Conservation (phyloP, 768 basidiomycete genomes). For the Kwoniella heveanensis region DNA sequence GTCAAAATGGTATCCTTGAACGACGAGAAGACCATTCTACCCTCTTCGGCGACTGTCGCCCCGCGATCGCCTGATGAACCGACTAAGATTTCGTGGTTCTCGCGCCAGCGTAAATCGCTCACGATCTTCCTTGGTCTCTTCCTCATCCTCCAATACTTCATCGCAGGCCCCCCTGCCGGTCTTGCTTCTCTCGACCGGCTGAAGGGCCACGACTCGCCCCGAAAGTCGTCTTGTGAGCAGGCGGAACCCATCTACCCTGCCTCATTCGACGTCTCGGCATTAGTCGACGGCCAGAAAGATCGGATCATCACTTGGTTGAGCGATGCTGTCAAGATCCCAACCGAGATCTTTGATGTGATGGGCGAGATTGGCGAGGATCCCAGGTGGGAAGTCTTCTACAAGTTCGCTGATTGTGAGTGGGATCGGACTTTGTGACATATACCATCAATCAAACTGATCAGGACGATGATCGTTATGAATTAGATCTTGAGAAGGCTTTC, state of each 20-base stretch:
- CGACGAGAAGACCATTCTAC: conserved; percentile 21
- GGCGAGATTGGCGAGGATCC: conserved; percentile 45
- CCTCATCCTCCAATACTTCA: conserved; percentile 9
- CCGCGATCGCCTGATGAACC: background rate
- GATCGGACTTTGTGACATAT: background rate
- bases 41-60: conserved; percentile 9
- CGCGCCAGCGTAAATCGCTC: conserved; percentile 15
- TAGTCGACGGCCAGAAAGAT: conserved; percentile 31
- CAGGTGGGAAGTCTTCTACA: conserved; percentile 46
- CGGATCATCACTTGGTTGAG: conserved; percentile 39
- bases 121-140: conserved; percentile 13
- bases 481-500: conserved; percentile 63
- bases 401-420: conserved; percentile 45
- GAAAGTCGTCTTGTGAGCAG: conserved; percentile 29
- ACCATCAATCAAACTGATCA: no score
- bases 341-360: conserved; percentile 51
- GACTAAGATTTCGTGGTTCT: conserved; percentile 6
- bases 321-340: conserved; percentile 48
- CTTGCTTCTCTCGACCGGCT: background rate
- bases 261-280: conserved; percentile 27
- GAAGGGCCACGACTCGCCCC: background rate
- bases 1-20: conserved; percentile 6
- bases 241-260: conserved; percentile 30
- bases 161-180: background rate
- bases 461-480: no score